Percentiles rank a stretch among this genome's conserved stretches.
Evolutionary conservation across 768 basidiomycete species (phyloP).

Genomic region (Leccinum uliginosum): DNA sequence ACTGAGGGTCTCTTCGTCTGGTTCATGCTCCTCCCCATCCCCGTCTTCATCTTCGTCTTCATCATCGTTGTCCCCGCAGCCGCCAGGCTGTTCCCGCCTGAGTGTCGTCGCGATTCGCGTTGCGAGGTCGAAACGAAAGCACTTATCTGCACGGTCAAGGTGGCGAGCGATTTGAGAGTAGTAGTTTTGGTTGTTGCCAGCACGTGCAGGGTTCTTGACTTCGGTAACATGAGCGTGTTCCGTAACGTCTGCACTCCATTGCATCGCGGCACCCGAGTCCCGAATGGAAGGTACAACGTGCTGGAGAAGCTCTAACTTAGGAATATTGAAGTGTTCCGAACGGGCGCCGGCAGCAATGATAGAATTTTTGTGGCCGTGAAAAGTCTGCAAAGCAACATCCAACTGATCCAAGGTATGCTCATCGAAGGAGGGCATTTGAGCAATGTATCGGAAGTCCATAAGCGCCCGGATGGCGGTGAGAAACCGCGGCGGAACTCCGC

Average conservation of each 20-base stretch:
- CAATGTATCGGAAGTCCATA: not conserved
- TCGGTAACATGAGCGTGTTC: not conserved
- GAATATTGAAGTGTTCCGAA: not conserved
- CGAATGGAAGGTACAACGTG: not conserved
- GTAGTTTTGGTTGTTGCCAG: not conserved
- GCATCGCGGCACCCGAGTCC: not conserved
- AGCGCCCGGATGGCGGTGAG: not conserved
- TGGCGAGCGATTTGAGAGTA: not conserved
- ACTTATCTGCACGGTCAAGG: not conserved
- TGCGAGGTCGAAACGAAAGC: not conserved
- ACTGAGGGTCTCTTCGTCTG: too few relatives aligned
- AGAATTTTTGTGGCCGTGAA: not conserved
- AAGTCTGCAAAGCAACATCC: not conserved
- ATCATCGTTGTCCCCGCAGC: too few relatives aligned
- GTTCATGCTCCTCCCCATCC: too few relatives aligned
- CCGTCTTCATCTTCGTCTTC: too few relatives aligned
- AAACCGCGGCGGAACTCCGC: not conserved
- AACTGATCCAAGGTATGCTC: not conserved
- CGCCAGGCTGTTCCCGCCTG: too few relatives aligned
- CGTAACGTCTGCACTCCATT: not conserved
- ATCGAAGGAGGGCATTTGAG: not conserved
- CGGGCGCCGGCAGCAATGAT: not conserved
- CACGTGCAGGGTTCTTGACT: not conserved
- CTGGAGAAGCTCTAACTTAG: not conserved
- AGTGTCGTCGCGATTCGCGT: too few relatives aligned